phyloP scores from a whole-genome alignment of 2,329 filamentous ascomycete genomes.

The Cadophora sp. region DNA sequence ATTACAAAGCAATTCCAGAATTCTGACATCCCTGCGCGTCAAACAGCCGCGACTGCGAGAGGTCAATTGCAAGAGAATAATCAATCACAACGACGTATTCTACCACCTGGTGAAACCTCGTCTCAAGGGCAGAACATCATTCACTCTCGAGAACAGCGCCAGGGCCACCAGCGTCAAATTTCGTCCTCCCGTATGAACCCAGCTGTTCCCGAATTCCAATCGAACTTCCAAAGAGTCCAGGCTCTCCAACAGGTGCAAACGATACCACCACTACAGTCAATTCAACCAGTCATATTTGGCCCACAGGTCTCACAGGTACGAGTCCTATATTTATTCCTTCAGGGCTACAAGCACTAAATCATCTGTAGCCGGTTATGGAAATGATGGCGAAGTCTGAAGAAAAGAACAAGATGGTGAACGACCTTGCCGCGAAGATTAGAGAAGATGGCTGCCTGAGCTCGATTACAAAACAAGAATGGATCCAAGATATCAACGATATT shows the following conservation, averaged over 20 bases:
- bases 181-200: constrained; percentile 15
- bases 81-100: neutral
- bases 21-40: neutral
- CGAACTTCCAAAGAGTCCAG: neutral
- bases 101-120: neutral
- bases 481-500: constrained; percentile 11
- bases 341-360: neutral
- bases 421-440: constrained; percentile 7
- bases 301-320: neutral
- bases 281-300: neutral
- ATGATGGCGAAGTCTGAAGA: constrained; percentile 2
- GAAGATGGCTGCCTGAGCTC: neutral
- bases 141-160: neutral
- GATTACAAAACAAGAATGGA: neutral
- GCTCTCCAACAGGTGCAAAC: too few species aligned
- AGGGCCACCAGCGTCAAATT: neutral
- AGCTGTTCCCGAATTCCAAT: constrained; percentile 8
- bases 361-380: neutral
- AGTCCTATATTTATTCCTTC: neutral
- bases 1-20: neutral
- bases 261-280: neutral
- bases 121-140: neutral
- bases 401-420: neutral
- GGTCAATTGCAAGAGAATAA: neutral
- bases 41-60: neutral